Evolutionary conservation across 1,139 yeast species (phyloP).

Genomic region (Debaryomyces psychrophilus): DNA sequence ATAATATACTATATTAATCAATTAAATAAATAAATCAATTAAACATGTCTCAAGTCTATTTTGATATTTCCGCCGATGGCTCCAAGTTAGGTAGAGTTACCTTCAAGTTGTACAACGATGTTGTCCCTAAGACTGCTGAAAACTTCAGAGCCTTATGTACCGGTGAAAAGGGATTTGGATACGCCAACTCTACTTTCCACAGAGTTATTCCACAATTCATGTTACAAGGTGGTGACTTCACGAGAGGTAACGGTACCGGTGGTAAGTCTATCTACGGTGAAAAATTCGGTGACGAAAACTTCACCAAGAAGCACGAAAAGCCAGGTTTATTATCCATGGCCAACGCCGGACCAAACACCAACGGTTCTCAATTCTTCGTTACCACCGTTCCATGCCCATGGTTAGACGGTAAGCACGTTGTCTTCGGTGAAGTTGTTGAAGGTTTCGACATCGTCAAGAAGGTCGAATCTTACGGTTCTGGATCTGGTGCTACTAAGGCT

Average conservation of each 20-base stretch:
- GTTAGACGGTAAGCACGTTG: slow-evolving; percentile 99
- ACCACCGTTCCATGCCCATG: slow-evolving; percentile 96
- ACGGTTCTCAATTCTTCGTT: slow-evolving; percentile 98
- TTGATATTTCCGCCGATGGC: slow-evolving; percentile 75
- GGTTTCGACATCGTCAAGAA: slow-evolving; percentile 91
- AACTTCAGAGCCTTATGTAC: slow-evolving; percentile 97
- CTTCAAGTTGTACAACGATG: slow-evolving; percentile 80
- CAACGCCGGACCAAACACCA: slow-evolving; percentile 99
- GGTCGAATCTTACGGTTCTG: slow-evolving; percentile 84
- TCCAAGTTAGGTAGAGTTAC: slow-evolving; percentile 36
- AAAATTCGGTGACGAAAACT: slow-evolving; percentile 96
- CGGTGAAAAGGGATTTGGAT: slow-evolving; percentile 97
- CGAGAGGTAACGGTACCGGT: slow-evolving; percentile 93
- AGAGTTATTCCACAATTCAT: slow-evolving; percentile 97
- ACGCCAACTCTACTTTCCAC: slow-evolving; percentile 92
- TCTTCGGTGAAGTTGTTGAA: slow-evolving; percentile 93
- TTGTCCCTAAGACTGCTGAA: slow-evolving; percentile 97
- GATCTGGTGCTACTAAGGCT: slow-evolving; percentile 79
- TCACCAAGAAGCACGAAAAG: slow-evolving; percentile 76
- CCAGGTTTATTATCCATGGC: slow-evolving; percentile 99
- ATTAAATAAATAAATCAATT: slow-evolving; percentile 5
- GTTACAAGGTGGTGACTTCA: slow-evolving; percentile 99
- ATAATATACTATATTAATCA: slow-evolving; percentile 3
- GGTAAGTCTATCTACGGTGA: slow-evolving; percentile 98
- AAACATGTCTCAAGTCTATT: slow-evolving; percentile 65